These are phyloP conservation scores for Aspergillus arachidicola DNA, from an alignment of 2,329 filamentous ascomycete genomes.

Conservation along the genomic window DNA sequence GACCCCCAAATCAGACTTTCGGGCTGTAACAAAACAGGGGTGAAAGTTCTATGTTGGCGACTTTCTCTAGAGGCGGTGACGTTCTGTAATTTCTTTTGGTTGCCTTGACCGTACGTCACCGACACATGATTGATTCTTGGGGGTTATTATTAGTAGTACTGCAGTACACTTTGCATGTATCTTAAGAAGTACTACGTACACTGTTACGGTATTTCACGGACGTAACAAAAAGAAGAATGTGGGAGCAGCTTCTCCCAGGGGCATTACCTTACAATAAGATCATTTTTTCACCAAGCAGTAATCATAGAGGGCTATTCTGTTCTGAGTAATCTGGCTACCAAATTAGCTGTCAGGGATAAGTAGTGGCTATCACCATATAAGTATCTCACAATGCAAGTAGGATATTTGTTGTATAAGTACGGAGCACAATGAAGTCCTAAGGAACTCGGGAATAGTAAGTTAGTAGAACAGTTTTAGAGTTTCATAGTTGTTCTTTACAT, in stretches of 20 bases:
- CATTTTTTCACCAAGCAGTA: background rate
- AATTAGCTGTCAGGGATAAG: background rate
- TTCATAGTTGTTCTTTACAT: background rate
- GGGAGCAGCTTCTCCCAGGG: too few species aligned
- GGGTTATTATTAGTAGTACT: background rate
- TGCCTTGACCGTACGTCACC: background rate
- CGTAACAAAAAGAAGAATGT: background rate
- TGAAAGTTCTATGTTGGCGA: background rate
- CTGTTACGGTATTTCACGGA: background rate
- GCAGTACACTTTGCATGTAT: background rate
- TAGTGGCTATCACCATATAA: background rate
- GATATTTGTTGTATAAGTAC: background rate
- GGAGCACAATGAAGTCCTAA: too few species aligned
- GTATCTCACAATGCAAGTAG: background rate
- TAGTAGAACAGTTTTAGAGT: background rate
- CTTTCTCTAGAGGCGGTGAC: constrained; percentile 1
- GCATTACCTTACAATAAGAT: background rate
- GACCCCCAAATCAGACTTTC: too few species aligned
- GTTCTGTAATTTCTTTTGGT: background rate
- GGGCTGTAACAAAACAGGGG: background rate
- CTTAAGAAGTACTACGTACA: background rate
- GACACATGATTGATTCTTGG: background rate
- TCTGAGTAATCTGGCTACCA: background rate
- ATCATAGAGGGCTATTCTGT: background rate
- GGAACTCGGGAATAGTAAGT: too few species aligned